A percentile compares a stretch with the other conserved stretches of the same genome.
Conservation (phyloP, 768 basidiomycete species). For the Mycena rebaudengoi region DNA sequence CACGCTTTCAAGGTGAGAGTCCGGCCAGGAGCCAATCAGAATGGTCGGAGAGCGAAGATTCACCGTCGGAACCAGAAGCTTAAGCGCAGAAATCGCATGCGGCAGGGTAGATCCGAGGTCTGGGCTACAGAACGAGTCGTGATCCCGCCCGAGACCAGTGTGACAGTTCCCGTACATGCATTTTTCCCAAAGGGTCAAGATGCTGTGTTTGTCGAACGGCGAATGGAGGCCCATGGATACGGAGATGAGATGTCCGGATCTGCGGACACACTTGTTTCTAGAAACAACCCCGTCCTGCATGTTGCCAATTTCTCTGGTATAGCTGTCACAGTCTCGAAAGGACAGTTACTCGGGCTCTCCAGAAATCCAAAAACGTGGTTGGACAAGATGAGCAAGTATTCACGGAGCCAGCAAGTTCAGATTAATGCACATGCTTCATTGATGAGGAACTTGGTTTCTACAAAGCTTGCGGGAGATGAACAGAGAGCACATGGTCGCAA, state of each 20-base stretch:
- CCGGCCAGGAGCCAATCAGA: neutral
- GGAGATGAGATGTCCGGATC: conserved; percentile 5
- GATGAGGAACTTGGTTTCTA: neutral
- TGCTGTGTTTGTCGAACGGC: conserved; percentile 20
- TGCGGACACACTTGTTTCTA: conserved; percentile 21
- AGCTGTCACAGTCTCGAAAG: conserved; percentile 8
- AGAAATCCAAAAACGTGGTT: conserved; percentile 18
- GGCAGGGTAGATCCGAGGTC: conserved; percentile 6
- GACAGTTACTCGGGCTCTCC: conserved; percentile 19
- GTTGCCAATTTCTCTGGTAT: neutral
- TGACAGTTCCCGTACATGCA: conserved; percentile 1
- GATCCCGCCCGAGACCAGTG: conserved; percentile 21
- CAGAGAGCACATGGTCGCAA: no score
- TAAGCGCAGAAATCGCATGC: neutral
- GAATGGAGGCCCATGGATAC: conserved; percentile 1
- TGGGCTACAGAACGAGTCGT: conserved; percentile 3
- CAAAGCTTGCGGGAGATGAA: neutral
- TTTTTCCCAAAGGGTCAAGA: neutral
- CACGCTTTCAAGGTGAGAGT: conserved; percentile 6
- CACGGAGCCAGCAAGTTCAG: neutral
- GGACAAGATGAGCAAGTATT: conserved; percentile 6
- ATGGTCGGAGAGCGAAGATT: neutral
- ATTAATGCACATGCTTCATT: neutral
- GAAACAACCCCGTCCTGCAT: neutral
- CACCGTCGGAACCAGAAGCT: neutral